Percentiles rank a stretch among this genome's conserved stretches.
Evolutionary conservation across 805 yeast genomes (phyloP).

Genomic region (Myxozyma lipomycoides): DNA sequence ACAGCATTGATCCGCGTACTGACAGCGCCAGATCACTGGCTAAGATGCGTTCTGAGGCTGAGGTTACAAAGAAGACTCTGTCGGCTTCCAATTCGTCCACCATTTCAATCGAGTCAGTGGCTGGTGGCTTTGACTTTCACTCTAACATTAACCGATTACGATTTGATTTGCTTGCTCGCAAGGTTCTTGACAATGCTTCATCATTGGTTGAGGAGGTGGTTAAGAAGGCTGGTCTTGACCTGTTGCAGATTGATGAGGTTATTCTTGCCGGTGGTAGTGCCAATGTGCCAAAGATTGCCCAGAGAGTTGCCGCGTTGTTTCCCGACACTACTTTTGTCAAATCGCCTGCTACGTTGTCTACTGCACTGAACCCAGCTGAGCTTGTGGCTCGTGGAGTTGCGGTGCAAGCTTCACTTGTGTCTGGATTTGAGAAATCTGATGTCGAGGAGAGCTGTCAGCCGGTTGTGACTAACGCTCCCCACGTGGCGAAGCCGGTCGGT

Average conservation of each 20-base stretch:
- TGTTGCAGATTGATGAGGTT: constrained; percentile 84
- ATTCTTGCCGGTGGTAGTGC: constrained; percentile 91
- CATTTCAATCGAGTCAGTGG: constrained; percentile 89
- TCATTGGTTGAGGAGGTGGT: constrained; percentile 71
- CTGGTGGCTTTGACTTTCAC: constrained; percentile 92
- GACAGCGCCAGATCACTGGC: constrained; percentile 76
- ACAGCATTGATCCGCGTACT: constrained; percentile 70
- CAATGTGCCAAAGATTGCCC: constrained; percentile 84
- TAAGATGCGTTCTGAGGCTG: constrained; percentile 78
- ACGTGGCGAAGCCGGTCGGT: constrained; percentile 79
- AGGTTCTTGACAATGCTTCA: constrained; percentile 70
- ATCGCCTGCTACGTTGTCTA: constrained; percentile 71
- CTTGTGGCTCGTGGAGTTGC: constrained; percentile 92
- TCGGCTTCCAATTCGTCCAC: constrained; percentile 85
- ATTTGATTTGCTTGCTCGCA: constrained; percentile 81
- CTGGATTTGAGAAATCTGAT: constrained; percentile 69
- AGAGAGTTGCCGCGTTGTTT: constrained; percentile 67
- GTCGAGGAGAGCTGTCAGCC: constrained; percentile 69
- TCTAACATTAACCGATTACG: constrained; percentile 90
- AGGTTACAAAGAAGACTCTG: constrained; percentile 82
- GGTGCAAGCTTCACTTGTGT: constrained; percentile 80
- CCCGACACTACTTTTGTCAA: constrained; percentile 72
- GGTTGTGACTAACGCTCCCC: constrained; percentile 82
- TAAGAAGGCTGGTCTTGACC: constrained; percentile 76
- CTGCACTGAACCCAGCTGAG: constrained; percentile 85